A percentile compares a stretch with the other conserved stretches of the same genome.
These are phyloP conservation scores for Aspergillus sp. DNA, from an alignment of 2,329 filamentous ascomycete species.

Conservation along the genomic window DNA sequence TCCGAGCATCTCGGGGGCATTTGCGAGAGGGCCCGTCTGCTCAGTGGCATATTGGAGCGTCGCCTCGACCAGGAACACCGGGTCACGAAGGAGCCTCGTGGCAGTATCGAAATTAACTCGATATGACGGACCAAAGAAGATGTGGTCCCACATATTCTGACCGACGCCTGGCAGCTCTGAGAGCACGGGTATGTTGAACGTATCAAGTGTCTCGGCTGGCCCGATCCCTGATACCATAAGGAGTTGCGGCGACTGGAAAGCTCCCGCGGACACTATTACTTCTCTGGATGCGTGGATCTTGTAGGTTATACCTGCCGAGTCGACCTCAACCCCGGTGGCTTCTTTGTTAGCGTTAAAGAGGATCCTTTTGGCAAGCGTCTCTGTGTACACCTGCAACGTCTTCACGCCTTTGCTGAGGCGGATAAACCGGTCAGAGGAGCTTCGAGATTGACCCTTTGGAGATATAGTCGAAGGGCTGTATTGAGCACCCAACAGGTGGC, in stretches of 20 bases:
- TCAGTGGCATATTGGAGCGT: conserved; percentile 4
- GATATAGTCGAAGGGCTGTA: conserved; percentile 30
- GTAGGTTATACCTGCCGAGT: conserved; percentile 7
- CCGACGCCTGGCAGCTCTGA: conserved; percentile 26
- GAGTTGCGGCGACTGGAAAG: conserved; percentile 47
- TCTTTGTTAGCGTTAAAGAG: conserved; percentile 32
- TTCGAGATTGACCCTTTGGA: conserved; percentile 17
- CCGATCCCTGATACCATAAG: conserved; percentile 46
- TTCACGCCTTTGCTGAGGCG: too few relatives aligned
- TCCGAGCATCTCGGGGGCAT: conserved; percentile 18
- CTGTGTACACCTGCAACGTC: conserved; percentile 24
- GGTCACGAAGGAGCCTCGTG: conserved; percentile 11
- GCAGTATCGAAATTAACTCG: conserved; percentile 20
- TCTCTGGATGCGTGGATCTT: conserved; percentile 44
- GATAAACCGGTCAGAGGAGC: conserved; percentile 19
- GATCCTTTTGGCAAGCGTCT: conserved; percentile 40
- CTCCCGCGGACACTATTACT: conserved; percentile 44
- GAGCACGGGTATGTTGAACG: conserved; percentile 20
- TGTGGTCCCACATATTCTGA: conserved; percentile 31
- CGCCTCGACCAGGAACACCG: conserved; percentile 8
- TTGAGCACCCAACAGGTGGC: conserved; percentile 33
- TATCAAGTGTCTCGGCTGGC: conserved; percentile 22
- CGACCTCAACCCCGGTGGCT: conserved; percentile 36
- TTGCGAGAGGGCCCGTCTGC: conserved; percentile 18
- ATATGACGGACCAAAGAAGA: conserved; percentile 21